Conservation (phyloP, 257 asterid genomes). For the Nicotiana tomentosiformis region DNA sequence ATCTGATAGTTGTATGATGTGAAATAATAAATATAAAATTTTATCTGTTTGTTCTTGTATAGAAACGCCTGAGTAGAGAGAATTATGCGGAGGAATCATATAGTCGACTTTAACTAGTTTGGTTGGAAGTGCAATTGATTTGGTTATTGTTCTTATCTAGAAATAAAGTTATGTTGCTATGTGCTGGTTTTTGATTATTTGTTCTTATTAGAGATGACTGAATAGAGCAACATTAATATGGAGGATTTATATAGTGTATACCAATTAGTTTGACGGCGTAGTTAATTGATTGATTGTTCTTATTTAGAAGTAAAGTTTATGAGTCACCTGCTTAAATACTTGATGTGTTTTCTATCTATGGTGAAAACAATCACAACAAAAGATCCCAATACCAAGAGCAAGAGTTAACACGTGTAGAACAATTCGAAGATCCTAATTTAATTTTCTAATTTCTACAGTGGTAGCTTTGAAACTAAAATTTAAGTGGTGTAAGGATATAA, state of each 20-base stretch:
- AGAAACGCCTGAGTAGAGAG: neutral
- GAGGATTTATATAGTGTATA: neutral
- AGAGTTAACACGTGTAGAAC: neutral
- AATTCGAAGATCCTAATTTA: neutral
- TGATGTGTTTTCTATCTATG: neutral
- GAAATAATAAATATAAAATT: neutral
- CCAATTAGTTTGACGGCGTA: neutral
- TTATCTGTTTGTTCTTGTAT: neutral
- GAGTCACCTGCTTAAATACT: neutral
- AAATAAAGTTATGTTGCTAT: neutral
- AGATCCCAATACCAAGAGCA: neutral
- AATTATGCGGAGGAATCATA: neutral
- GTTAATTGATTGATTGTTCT: neutral
- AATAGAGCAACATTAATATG: neutral
- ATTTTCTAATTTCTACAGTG: neutral
- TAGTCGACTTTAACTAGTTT: neutral
- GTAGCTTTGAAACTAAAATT: neutral
- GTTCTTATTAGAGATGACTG: neutral
- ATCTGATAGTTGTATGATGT: neutral
- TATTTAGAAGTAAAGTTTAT: neutral
- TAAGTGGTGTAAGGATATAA: neutral
- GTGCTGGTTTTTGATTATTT: neutral
- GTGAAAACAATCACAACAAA: neutral
- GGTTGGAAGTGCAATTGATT: neutral
- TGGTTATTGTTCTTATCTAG: neutral